Conservation (phyloP, 345 rosid species). For the Eucalyptus marginata region DNA sequence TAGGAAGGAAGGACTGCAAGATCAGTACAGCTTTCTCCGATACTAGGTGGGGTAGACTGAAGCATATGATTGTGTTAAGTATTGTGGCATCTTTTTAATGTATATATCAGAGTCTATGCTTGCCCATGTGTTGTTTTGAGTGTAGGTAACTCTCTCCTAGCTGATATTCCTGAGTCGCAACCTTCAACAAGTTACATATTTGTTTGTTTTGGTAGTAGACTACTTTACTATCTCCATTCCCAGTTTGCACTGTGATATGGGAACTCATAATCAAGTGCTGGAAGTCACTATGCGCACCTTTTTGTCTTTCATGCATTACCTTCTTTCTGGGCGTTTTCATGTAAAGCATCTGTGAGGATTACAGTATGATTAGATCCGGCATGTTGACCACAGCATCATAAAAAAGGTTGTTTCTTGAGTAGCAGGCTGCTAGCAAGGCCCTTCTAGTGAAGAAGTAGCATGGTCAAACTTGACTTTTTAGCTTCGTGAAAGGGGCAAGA, state of each 20-base stretch:
- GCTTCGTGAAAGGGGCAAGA: background rate
- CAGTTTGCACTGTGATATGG: background rate
- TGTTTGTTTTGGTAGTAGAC: background rate
- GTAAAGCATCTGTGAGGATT: background rate
- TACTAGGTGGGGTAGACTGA: background rate
- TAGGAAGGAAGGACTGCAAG: background rate
- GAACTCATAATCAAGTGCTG: background rate
- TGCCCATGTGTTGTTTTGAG: background rate
- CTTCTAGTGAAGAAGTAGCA: background rate
- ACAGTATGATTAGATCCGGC: background rate
- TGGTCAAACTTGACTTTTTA: background rate
- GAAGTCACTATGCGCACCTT: background rate
- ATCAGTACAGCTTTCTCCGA: background rate
- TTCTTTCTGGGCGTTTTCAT: background rate
- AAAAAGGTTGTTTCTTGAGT: background rate
- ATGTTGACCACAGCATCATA: background rate
- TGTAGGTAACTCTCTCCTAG: background rate
- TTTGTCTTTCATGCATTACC: background rate
- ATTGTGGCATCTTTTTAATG: background rate
- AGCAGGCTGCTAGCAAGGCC: background rate
- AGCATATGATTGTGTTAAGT: background rate
- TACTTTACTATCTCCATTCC: background rate
- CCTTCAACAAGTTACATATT: background rate
- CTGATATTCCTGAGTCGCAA: background rate
- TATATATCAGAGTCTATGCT: background rate